Evolutionary conservation across 768 basidiomycete genomes (phyloP).

Genomic region (Boletus vermiculosoides): DNA sequence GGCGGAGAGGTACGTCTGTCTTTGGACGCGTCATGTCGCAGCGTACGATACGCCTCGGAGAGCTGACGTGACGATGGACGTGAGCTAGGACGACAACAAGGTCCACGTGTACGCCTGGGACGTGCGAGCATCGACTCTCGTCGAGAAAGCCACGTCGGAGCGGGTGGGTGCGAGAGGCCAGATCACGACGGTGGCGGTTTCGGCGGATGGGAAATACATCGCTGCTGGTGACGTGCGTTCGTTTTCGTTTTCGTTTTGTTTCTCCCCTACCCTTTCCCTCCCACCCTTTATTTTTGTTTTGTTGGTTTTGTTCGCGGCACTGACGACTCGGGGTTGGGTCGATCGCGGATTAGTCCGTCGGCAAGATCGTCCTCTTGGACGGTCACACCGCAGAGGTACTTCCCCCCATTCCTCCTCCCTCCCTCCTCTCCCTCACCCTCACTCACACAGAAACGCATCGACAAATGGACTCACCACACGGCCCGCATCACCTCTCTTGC

Average conservation of each 20-base stretch:
- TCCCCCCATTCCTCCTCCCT: not conserved
- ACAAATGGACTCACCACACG: constrained; percentile 85
- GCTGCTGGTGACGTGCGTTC: constrained; percentile 81
- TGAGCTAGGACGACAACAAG: constrained; percentile 60
- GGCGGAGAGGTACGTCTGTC: constrained; percentile 64
- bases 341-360: constrained; percentile 55
- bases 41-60: not conserved
- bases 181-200: constrained; percentile 75
- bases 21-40: not conserved
- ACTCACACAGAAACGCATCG: constrained; percentile 53
- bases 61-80: not conserved
- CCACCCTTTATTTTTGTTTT: not conserved
- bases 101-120: constrained; percentile 74
- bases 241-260: not conserved
- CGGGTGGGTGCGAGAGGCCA: constrained; percentile 57
- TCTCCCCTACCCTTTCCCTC: not conserved
- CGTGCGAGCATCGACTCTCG: constrained; percentile 49
- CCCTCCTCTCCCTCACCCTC: not conserved
- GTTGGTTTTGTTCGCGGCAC: not conserved
- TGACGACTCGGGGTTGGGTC: not conserved
- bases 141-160: constrained; percentile 55
- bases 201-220: constrained; percentile 69
- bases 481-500: constrained; percentile 73
- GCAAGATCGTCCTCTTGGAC: constrained; percentile 79
- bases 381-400: constrained; percentile 56